Evolutionary conservation across 2,329 filamentous ascomycete species (phyloP).

Genomic region (Fusarium tricinctum): DNA sequence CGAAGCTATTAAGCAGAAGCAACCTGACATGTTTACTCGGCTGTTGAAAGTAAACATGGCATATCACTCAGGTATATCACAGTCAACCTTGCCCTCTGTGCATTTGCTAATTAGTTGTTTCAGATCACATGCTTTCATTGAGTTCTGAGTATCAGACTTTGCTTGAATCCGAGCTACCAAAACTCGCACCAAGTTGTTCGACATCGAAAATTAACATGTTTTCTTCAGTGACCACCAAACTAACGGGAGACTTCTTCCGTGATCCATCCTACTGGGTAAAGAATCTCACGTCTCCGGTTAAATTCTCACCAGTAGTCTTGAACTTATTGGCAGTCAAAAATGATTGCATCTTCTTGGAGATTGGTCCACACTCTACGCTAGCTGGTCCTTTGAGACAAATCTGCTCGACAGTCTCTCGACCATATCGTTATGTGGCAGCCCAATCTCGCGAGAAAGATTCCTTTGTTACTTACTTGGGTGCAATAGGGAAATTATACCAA

Average conservation of each 20-base stretch:
- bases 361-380: not conserved
- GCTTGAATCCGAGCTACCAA: no score
- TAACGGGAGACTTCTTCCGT: no score
- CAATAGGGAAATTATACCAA: constrained; percentile 15
- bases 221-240: no score
- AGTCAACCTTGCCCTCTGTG: no score
- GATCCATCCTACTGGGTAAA: no score
- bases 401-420: not conserved
- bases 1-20: constrained; percentile 47
- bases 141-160: not conserved
- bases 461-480: not conserved
- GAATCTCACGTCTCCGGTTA: not conserved
- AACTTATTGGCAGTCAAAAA: not conserved
- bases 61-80: constrained; percentile 62
- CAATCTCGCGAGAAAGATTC: constrained; percentile 3
- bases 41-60: constrained; percentile 57
- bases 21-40: constrained; percentile 52
- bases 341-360: not conserved
- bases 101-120: no score
- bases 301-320: not conserved
- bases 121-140: not conserved
- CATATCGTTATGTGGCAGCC: no score
- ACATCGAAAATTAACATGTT: no score
- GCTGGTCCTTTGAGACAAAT: not conserved
- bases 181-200: no score